phyloP scores from a whole-genome alignment of 352 stramenopile genomes.

The Thalassiosira mediterranea region DNA sequence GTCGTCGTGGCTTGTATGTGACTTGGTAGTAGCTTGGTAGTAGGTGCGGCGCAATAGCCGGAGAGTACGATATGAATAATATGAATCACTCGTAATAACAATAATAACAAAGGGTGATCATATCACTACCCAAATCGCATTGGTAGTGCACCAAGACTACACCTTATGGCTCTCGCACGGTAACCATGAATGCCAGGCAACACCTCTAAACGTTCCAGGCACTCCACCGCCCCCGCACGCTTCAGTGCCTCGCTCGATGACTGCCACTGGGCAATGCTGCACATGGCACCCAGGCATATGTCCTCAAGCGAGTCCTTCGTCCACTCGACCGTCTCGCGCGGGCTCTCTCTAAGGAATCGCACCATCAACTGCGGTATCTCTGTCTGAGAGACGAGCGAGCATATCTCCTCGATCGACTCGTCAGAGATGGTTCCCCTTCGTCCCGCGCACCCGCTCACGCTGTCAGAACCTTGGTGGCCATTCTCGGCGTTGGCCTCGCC shows the following conservation, averaged over 20 bases:
- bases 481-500: neutral
- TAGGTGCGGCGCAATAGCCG: neutral
- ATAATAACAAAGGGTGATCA: neutral
- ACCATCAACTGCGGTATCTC: conserved; percentile 48
- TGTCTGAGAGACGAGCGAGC: conserved; percentile 43
- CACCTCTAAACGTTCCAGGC: conserved; percentile 38
- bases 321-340: conserved; percentile 45
- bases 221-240: conserved; percentile 19
- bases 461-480: neutral
- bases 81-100: neutral
- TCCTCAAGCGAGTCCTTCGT: conserved; percentile 62
- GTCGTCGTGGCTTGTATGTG: too few species aligned
- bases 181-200: conserved; percentile 51
- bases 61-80: neutral
- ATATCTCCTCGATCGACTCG: conserved; percentile 37
- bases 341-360: conserved; percentile 31
- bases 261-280: conserved; percentile 42
- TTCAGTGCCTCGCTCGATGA: conserved; percentile 26
- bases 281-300: conserved; percentile 45
- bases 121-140: conserved; percentile 9
- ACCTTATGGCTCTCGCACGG: conserved; percentile 41
- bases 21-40: too few species aligned
- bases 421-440: conserved; percentile 25
- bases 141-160: conserved; percentile 30
- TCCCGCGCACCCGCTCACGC: conserved; percentile 16